Conservation (phyloP, 345 rosid genomes). For the Isatis tinctoria region DNA sequence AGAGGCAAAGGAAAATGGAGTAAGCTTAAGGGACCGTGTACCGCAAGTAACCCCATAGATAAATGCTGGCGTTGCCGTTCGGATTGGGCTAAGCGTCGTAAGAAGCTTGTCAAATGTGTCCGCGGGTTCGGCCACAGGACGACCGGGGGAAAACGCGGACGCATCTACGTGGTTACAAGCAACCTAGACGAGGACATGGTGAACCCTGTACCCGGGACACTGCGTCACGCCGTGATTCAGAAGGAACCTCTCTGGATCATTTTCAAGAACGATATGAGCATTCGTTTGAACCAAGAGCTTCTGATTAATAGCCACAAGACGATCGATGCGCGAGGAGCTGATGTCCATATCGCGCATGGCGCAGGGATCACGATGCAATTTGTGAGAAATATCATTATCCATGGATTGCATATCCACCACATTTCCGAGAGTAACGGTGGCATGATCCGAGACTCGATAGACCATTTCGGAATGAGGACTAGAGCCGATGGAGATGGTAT, state of each 20-base stretch:
- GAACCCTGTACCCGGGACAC: conserved; percentile 62
- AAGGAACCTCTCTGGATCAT: conserved; percentile 61
- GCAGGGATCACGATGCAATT: conserved; percentile 65
- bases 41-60: conserved; percentile 79
- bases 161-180: conserved; percentile 56
- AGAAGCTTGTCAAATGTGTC: conserved; percentile 51
- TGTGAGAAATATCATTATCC: conserved; percentile 57
- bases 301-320: conserved; percentile 60
- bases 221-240: conserved; percentile 58
- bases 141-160: conserved; percentile 59
- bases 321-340: conserved; percentile 73
- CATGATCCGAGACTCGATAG: conserved; percentile 48
- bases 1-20: conserved; percentile 30
- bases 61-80: conserved; percentile 77
- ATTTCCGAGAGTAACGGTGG: conserved; percentile 48
- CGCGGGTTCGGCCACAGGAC: conserved; percentile 66
- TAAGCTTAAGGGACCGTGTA: conserved; percentile 45
- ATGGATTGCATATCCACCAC: conserved; percentile 59
- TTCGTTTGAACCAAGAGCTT: conserved; percentile 62
- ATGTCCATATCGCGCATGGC: conserved; percentile 56
- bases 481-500: conserved; percentile 80
- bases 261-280: conserved; percentile 56
- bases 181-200: conserved; percentile 44
- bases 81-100: conserved; percentile 55
- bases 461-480: conserved; percentile 61